Percentiles rank a stretch among this genome's conserved stretches.
phyloP scores from a whole-genome alignment of 1,139 yeast genomes.

The Torulaspora globosa region DNA sequence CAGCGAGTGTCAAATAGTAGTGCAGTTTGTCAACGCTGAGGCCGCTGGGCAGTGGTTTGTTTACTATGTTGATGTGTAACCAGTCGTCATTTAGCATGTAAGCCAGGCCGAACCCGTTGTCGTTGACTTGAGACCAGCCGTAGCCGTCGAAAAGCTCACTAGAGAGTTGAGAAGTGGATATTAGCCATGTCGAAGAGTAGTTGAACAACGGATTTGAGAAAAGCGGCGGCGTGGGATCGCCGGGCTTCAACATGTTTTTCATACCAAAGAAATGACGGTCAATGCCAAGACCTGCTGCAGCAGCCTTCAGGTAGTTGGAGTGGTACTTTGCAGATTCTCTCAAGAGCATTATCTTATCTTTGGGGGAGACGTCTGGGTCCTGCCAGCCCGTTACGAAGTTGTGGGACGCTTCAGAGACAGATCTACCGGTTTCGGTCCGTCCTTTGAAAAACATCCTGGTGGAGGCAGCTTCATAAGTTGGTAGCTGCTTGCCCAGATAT shows the following conservation, averaged over 20 bases:
- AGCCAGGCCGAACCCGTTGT: constrained; percentile 90
- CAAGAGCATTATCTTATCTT: constrained; percentile 64
- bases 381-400: constrained; percentile 76
- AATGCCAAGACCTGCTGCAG: constrained; percentile 83
- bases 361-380: constrained; percentile 48
- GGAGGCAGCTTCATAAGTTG: constrained; percentile 95
- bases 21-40: constrained; percentile 64
- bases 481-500: constrained; percentile 73
- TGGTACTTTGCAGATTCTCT: constrained; percentile 74
- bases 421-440: constrained; percentile 93
- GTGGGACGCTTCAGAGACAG: constrained; percentile 73
- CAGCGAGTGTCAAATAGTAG: constrained; percentile 70
- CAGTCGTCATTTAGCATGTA: constrained; percentile 87
- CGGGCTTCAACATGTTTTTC: constrained; percentile 61
- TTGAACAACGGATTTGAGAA: constrained; percentile 71
- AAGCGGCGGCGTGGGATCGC: constrained; percentile 62
- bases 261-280: constrained; percentile 94
- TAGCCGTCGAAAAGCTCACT: constrained; percentile 87
- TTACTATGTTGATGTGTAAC: constrained; percentile 80
- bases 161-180: constrained; percentile 86
- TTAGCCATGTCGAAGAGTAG: constrained; percentile 79
- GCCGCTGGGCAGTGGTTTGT: constrained; percentile 62
- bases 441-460: constrained; percentile 87
- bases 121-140: constrained; percentile 96
- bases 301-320: constrained; percentile 66